Base-by-base conservation (phyloP, 2,329 filamentous ascomycete genomes). In the Fusarium cicatricum region DNA sequence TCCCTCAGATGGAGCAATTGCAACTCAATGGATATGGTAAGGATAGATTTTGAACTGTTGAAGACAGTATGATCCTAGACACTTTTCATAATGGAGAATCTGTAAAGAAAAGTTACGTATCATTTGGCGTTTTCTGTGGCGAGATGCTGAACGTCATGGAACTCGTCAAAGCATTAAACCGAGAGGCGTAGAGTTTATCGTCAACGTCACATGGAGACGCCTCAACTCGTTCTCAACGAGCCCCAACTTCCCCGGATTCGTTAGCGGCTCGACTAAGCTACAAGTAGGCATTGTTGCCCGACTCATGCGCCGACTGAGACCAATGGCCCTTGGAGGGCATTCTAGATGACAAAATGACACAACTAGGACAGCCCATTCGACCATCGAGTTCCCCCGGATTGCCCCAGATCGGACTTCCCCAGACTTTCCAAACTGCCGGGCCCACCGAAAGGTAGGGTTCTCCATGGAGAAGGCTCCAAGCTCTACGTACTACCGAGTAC, bases 171-270 rank as follows among this genome's bases (percentile, higher is more conserved):
- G 6, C 23, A 26, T 26, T 8, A 21, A 7, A n/a, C 21, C 21
- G 21, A 21, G 21, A 21, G 21, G 21, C 21, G 23, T 7, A 26
- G 23, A 26, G 23, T 26, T 26, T 10, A 10, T 26, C 6, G 41
- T 33, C 8, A n/a, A 15, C 17, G 17, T 44, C 41, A 44, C 41
- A 44, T 33, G 41, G 33, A 44, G 12, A 32, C 12, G 29, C 29
- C 29, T 10, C 29, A 7, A 12, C 29, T 32, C 14, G 29, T 10
- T 19, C 14, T 17, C 3, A 8, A 36, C 14, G 12, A 34, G 15
- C 42, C 42, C 42, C 42, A 45, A 45, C 31, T 45, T 45, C 42
- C 42, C 42, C 42, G 17, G 42, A 45, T 45, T 45, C 31, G 21
- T n/a, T 36, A 45, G 29, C 19, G 42, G 11, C 42, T 14, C 12